Base-by-base conservation (phyloP, 371 early-diverging fungal genomes). In the Syncephalastrum monosporum region DNA sequence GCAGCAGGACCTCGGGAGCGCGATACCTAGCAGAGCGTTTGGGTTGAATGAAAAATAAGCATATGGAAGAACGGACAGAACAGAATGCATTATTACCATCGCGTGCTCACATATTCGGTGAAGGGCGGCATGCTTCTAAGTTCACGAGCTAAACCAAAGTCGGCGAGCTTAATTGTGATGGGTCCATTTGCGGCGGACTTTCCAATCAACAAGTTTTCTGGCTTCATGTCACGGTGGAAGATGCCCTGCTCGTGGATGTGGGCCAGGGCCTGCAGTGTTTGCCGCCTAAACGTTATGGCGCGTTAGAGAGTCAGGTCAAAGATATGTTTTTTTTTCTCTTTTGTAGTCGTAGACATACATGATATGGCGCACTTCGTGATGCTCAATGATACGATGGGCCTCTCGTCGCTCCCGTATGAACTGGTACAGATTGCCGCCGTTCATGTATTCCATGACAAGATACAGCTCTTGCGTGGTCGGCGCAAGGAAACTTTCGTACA, bases 171-270 rank as follows among this genome's bases (percentile, higher is more conserved):
- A 24, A 94, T 82, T 21, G 69, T 62, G 38, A 72, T 70, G 42
- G 24, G 24, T 42, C 55, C 57, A 23, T 50, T 42, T 33, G 25
- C 27, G 33, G 52, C 27, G 57, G 10, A 62, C 44, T 55, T 62
- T 1, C 73, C 61, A 13, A 90, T 75, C 17, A 91, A 66, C 3
- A 93, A 66, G 57, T 91, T 91, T 55, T 88, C 96, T 27, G 97
- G 96, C 71, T 97, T 97, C 82, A 97, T 85, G 60, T 97, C 96
- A 38, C 98, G 80, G 67, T 97, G 98, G 72, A 97, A 96, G 52
- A 91, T 84, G 14, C 92, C 94, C 53, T 88, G 82, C 16, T 85
- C 75, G 75, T 98, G 98, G 74, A 98, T 92, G 67, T 91, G 88
- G 23, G 87, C 84, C 16, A 97, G 65, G 6, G 94, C 97, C 25